These are phyloP conservation scores for Quercus robur DNA, from an alignment of 306 rosid species.

Conservation along the genomic window DNA sequence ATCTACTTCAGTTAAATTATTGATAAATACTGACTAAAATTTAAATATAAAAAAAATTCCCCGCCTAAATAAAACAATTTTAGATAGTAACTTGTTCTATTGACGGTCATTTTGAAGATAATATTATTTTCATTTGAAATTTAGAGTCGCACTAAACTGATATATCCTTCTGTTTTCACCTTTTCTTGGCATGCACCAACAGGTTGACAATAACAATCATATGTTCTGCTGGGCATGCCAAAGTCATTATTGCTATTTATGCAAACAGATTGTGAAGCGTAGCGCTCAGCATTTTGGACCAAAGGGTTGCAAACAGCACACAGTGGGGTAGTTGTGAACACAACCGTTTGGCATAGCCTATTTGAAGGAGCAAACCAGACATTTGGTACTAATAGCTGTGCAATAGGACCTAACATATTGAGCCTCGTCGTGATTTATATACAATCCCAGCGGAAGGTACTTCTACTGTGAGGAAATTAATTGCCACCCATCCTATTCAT, in stretches of 20 bases:
- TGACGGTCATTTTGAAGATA: neutral
- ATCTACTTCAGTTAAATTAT: neutral
- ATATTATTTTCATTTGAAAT: neutral
- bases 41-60: neutral
- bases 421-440: neutral
- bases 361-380: neutral
- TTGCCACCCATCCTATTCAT: neutral
- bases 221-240: slow-evolving; percentile 88
- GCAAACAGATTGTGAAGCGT: slow-evolving; percentile 66
- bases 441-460: neutral
- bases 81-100: neutral
- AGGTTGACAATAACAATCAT: slow-evolving; percentile 86
- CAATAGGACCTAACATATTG: neutral
- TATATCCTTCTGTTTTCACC: neutral
- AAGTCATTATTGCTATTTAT: slow-evolving; percentile 73
- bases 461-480: neutral
- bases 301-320: slow-evolving; percentile 82
- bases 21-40: neutral
- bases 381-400: neutral
- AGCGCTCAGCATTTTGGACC: slow-evolving; percentile 78
- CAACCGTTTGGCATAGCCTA: neutral
- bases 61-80: neutral
- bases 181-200: slow-evolving; percentile 29
- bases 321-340: slow-evolving; percentile 38
- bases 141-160: slow-evolving; percentile 5